A percentile compares a stretch with the other conserved stretches of the same genome.
phyloP scores from a whole-genome alignment of 169 alveolate genomes.

The Plasmodium cynomolgi region DNA sequence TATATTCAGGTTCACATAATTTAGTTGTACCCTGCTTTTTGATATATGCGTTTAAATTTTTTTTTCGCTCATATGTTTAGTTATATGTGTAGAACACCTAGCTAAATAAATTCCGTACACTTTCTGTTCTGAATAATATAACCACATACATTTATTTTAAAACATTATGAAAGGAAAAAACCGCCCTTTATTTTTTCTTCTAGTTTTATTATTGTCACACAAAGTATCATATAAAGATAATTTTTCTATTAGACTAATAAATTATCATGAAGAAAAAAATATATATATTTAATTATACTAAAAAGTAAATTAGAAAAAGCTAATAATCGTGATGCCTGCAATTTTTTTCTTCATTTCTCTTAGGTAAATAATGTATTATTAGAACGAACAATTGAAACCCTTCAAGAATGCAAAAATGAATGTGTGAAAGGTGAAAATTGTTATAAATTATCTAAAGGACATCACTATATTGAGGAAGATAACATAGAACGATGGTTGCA shows the following conservation, averaged over 20 bases:
- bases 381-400: neutral
- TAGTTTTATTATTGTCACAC: neutral
- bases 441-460: neutral
- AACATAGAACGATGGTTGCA: neutral
- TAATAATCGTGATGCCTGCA: neutral
- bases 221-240: neutral
- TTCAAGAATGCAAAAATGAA: neutral
- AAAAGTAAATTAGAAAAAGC: neutral
- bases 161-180: neutral
- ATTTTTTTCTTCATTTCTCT: neutral
- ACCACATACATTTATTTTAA: neutral
- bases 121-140: neutral
- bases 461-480: neutral
- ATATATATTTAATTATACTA: neutral
- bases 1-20: neutral
- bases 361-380: neutral
- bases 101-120: neutral
- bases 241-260: neutral
- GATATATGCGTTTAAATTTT: neutral
- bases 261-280: neutral
- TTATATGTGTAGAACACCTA: neutral
- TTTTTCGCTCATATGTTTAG: neutral
- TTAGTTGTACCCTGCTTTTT: neutral
- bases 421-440: neutral
- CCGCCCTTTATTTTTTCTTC: neutral